Percentiles rank a stretch among this genome's conserved stretches.
Conservation (phyloP, 257 asterid species). For the Petunia axillaris region DNA sequence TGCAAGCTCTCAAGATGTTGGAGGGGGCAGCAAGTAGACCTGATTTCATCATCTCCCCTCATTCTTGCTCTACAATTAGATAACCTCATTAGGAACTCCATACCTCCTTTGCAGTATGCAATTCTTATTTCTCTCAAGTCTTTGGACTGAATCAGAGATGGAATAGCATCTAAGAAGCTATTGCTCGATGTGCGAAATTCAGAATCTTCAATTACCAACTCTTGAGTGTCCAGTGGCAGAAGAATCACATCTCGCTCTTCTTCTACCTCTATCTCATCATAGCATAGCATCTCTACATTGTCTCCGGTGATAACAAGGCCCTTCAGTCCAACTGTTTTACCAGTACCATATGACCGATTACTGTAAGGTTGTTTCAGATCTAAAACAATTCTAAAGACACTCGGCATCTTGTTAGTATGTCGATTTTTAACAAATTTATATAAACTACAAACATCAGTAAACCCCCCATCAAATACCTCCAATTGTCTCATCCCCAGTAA, state of each 20-base stretch:
- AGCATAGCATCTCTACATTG: neutral
- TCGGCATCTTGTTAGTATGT: neutral
- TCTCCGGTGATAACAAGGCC: neutral
- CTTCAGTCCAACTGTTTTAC: neutral
- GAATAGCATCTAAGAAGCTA: constrained; percentile 29
- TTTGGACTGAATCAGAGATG: neutral
- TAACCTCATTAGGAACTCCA: constrained; percentile 31
- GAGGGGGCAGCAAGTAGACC: constrained; percentile 12
- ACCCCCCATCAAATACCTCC: no score
- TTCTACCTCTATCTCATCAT: neutral
- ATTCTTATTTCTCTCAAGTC: no score
- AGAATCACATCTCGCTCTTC: constrained; percentile 1
- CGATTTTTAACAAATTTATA: no score
- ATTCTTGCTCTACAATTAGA: neutral
- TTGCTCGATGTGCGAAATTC: neutral
- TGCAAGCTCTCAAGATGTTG: neutral
- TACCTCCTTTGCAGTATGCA: no score
- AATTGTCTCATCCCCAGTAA: no score
- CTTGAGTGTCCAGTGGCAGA: constrained; percentile 29
- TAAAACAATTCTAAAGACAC: no score
- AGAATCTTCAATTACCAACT: neutral
- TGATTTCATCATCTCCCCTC: neutral
- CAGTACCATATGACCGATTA: neutral
- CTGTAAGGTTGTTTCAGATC: neutral
- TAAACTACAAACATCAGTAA: no score